phyloP scores from a whole-genome alignment of 2,329 filamentous ascomycete genomes.

The Cyphellophora attinorum region DNA sequence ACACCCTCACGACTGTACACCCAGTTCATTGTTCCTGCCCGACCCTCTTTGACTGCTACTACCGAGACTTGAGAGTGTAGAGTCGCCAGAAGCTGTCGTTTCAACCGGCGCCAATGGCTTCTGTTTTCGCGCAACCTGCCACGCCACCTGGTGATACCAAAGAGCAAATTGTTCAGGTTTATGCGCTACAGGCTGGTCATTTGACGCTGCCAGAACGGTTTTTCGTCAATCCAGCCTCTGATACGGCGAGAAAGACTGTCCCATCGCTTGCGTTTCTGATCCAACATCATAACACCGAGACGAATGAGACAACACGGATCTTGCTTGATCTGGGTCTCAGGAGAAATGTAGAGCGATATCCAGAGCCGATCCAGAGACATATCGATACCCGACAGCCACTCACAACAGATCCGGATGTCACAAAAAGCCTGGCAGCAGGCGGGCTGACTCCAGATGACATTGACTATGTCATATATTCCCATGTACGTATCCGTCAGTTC shows the following conservation, averaged over 20 bases:
- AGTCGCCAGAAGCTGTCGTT: no score
- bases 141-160: background rate
- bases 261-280: slow-evolving; percentile 24
- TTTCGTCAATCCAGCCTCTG: slow-evolving; percentile 20
- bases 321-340: slow-evolving; percentile 24
- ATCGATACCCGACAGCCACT: slow-evolving; percentile 18
- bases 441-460: slow-evolving; percentile 28
- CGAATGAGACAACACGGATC: slow-evolving; percentile 13
- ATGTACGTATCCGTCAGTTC: slow-evolving; percentile 23
- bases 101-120: no score
- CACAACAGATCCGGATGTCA: slow-evolving; percentile 18
- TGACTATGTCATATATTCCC: slow-evolving; percentile 31
- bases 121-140: no score
- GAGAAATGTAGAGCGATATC: slow-evolving; percentile 18
- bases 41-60: no score
- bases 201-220: slow-evolving; percentile 21
- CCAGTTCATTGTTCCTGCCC: no score
- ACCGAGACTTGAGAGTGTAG: no score
- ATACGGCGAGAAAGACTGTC: slow-evolving; percentile 17
- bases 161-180: background rate
- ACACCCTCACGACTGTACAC: no score
- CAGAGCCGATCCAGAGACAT: slow-evolving; percentile 17
- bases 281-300: slow-evolving; percentile 17
- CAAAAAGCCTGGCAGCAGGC: slow-evolving; percentile 25
- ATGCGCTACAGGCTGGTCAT: slow-evolving; percentile 24